Evolutionary conservation across 129 eudicot species (phyloP).

Genomic region (Chrysanthemum makinoi): DNA sequence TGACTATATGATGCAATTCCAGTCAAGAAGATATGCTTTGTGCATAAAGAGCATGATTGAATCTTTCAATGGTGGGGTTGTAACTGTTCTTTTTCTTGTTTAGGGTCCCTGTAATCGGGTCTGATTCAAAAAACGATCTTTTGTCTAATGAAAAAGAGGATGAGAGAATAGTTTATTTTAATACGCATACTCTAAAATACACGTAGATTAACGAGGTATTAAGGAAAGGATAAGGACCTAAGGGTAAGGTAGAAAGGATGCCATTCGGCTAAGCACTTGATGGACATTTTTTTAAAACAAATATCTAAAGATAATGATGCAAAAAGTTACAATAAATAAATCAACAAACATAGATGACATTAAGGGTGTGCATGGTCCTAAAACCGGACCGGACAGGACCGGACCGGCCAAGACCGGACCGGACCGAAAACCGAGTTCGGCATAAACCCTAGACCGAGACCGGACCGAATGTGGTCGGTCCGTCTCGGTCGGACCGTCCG

Average conservation of each 20-base stretch:
- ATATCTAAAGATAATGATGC: not conserved
- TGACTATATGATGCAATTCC: conserved; percentile 50
- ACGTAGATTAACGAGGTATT: not conserved
- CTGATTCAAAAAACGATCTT: conserved; percentile 6
- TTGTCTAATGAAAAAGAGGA: not conserved
- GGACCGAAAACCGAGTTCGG: no score
- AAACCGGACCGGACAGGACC: no score
- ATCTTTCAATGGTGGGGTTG: conserved; percentile 41
- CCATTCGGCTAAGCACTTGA: conserved; percentile 14
- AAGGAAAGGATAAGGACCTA: conserved; percentile 17
- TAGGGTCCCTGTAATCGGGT: conserved; percentile 15
- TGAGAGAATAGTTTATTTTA: conserved; percentile 2
- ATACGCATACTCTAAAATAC: conserved; percentile 8
- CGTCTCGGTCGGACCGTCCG: no score
- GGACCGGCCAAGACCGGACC: no score
- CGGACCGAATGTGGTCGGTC: no score
- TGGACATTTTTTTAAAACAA: not conserved
- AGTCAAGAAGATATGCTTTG: conserved; percentile 40
- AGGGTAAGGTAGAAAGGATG: conserved; percentile 15
- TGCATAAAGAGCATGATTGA: conserved; percentile 27
- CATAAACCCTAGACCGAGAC: no score
- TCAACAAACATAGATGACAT: conserved; percentile 19
- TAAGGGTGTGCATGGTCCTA: no score
- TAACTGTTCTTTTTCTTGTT: conserved; percentile 25
- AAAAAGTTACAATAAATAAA: conserved; percentile 22